Evolutionary conservation across 441 rosid species (phyloP), one percentile per base, ranked within the genome.

Genomic region (Mallotus repandus): DNA sequence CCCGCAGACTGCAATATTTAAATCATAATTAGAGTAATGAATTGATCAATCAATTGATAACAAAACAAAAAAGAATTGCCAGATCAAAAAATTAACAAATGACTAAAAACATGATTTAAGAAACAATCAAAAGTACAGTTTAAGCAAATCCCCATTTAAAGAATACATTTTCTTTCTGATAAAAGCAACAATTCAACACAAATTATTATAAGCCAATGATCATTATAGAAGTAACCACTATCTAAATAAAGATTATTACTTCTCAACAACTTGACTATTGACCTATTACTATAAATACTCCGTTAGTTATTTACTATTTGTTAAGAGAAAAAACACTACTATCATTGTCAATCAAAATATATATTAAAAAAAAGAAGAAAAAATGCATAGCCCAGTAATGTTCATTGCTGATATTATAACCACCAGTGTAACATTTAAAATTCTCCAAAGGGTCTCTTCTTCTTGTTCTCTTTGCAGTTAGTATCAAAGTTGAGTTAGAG

Each of bases 391-490:
- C 86, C 91, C 89, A 89, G 75, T 96, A 96, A 76, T 93, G 88
- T 6, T 68, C 0, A 70, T 79, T 86, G 88, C 92, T 91, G 78
- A 96, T 90, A 79, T 96, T 91, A 91, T 91, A 96, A 66, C 99
- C 99, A 73, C 97, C 94, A 53, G 82, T 80, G 76, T 96, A 91
- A 49, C 70, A 70, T 22, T 86, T 80, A 63, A 87, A 86, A 79
- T 83, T 3, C 45, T 91, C 68, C 43, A 74, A 60, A 74, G 97
- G 97, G 75, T 96, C 96, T 82, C 72, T 87, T 76, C 99, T 87
- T 55, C 62, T 71, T 1, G 98, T 93, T 81, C 94, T 91, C 41
- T 80, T 54, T 19, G 72, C 97, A 82, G 97, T 97, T 78, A 96
- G 84, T 72, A 90, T 78, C 72, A 91, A 29, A 78, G 95, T 80